Conservation (phyloP, 441 rosid genomes). For the Biscutella auriculata region DNA sequence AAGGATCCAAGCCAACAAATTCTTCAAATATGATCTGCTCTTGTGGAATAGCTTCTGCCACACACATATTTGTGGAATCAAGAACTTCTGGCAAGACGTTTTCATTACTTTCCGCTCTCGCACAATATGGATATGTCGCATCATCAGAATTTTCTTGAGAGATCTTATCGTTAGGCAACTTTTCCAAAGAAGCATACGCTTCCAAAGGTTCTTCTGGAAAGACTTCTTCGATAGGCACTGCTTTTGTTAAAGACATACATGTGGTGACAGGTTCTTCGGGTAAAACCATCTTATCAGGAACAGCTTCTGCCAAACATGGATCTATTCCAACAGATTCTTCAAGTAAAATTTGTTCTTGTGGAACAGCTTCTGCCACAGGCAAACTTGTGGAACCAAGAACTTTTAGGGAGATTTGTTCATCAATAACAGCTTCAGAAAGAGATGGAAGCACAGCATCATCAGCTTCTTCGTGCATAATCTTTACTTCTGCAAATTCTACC, state of each 20-base stretch:
- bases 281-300: conserved; percentile 1
- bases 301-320: background rate
- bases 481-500: background rate
- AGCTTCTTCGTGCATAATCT: background rate
- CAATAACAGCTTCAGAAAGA: background rate
- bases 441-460: conserved; percentile 1
- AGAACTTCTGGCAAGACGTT: background rate
- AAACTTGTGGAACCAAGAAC: background rate
- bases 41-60: conserved; percentile 3
- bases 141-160: conserved; percentile 8
- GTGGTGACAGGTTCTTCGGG: conserved; percentile 9
- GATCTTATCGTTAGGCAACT: background rate
- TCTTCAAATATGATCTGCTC: conserved; percentile 8
- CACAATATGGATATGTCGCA: conserved; percentile 3
- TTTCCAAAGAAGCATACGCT: background rate
- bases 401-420: background rate
- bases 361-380: background rate
- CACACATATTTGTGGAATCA: background rate
- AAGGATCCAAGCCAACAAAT: conserved; percentile 9
- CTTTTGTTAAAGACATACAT: background rate
- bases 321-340: background rate
- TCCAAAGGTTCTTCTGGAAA: conserved; percentile 5
- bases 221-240: background rate
- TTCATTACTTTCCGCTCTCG: conserved; percentile 6
- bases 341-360: background rate